Percentiles rank a stretch among this genome's conserved stretches.
Conservation (phyloP, 306 rosid genomes). For the Quercus aquifolioides region DNA sequence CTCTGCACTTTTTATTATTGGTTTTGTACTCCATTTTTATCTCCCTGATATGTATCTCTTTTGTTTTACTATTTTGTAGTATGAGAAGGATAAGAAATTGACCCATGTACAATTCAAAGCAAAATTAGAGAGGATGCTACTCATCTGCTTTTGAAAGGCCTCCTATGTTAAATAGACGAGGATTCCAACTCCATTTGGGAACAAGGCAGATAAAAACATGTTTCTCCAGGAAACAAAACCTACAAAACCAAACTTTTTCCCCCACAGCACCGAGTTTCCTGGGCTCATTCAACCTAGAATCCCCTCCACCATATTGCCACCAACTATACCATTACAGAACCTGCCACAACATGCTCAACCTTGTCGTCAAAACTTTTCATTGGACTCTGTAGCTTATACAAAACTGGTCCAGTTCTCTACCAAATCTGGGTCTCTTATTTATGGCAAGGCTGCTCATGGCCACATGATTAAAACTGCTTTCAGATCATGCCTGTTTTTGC, state of each 20-base stretch:
- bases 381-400: slow-evolving; percentile 29
- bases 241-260: not conserved
- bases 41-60: too few relatives aligned
- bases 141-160: too few relatives aligned
- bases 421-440: slow-evolving; percentile 19
- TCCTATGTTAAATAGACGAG: too few relatives aligned
- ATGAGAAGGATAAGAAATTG: too few relatives aligned
- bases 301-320: slow-evolving; percentile 6
- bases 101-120: too few relatives aligned
- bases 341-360: not conserved
- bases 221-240: not conserved
- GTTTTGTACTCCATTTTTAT: too few relatives aligned
- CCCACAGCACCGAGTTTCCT: not conserved
- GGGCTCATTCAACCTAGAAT: slow-evolving; percentile 8
- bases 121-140: too few relatives aligned
- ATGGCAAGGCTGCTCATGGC: slow-evolving; percentile 37
- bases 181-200: not conserved
- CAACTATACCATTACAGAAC: not conserved
- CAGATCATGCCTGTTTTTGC: slow-evolving; percentile 30
- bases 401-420: slow-evolving; percentile 29
- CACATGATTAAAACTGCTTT: slow-evolving; percentile 30
- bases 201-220: not conserved
- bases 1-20: too few relatives aligned
- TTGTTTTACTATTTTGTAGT: too few relatives aligned
- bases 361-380: not conserved